Evolutionary conservation across 345 rosid species (phyloP).

Genomic region (Camelina neglecta): DNA sequence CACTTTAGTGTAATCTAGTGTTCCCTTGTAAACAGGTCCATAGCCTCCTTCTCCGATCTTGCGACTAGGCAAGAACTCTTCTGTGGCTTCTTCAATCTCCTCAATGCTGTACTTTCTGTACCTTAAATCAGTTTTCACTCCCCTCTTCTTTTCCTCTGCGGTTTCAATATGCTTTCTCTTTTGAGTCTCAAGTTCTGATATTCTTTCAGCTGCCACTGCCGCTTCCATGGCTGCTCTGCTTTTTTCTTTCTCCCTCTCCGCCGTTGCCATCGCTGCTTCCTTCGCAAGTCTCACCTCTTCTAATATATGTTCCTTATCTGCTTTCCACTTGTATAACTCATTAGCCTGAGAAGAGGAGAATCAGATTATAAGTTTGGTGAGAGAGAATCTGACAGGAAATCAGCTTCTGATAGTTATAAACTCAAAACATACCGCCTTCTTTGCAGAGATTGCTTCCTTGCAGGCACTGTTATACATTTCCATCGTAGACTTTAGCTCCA

Average conservation of each 20-base stretch:
- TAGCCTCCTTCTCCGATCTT: slow-evolving; percentile 98
- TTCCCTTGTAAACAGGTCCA: slow-evolving; percentile 76
- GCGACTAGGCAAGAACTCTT: slow-evolving; percentile 52
- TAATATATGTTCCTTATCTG: slow-evolving; percentile 54
- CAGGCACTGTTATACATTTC: slow-evolving; percentile 77
- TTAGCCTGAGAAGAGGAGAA: slow-evolving; percentile 49
- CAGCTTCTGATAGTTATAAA: not conserved
- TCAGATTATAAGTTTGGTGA: slow-evolving; percentile 1
- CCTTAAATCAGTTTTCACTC: slow-evolving; percentile 39
- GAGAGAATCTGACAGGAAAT: not conserved
- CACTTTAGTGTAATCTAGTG: slow-evolving; percentile 73
- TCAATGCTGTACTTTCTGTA: slow-evolving; percentile 70
- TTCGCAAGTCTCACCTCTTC: slow-evolving; percentile 59
- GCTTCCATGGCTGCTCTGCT: slow-evolving; percentile 65
- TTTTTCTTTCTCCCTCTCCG: slow-evolving; percentile 65
- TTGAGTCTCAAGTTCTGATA: slow-evolving; percentile 63
- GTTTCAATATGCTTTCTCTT: slow-evolving; percentile 61
- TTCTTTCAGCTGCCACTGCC: slow-evolving; percentile 59
- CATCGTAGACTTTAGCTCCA: slow-evolving; percentile 77
- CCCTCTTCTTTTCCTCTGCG: slow-evolving; percentile 46
- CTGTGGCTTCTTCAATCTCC: slow-evolving; percentile 81
- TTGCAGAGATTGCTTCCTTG: slow-evolving; percentile 77
- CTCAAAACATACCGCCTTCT: slow-evolving; percentile 52
- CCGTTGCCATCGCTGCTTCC: slow-evolving; percentile 65
- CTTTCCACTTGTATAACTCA: slow-evolving; percentile 65